phyloP scores from a whole-genome alignment of 345 rosid genomes.

The Eutrema heterophyllum region DNA sequence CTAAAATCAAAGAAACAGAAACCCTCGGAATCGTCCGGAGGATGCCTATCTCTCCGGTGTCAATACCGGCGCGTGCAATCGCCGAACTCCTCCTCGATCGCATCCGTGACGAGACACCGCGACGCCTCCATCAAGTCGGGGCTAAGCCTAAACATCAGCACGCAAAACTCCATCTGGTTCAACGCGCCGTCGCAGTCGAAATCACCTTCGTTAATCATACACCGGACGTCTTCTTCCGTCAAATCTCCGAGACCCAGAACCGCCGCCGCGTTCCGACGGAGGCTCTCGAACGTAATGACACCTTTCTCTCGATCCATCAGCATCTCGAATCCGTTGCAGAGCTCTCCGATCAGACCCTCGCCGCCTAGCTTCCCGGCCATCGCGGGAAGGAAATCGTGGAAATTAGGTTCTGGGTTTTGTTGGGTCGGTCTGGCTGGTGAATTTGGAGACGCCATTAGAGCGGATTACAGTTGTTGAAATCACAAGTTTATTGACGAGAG shows the following conservation, averaged over 20 bases:
- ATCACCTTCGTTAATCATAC: constrained; percentile 69
- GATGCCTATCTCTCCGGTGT: no score
- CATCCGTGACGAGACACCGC: constrained; percentile 50
- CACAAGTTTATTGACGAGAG: background rate
- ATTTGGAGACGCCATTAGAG: constrained; percentile 35
- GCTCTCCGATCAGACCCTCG: constrained; percentile 65
- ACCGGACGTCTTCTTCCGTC: constrained; percentile 61
- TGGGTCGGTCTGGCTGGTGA: constrained; percentile 25
- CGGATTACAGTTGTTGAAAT: background rate
- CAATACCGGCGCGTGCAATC: constrained; percentile 2
- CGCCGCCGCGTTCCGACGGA: constrained; percentile 56
- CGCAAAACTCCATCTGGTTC: constrained; percentile 90
- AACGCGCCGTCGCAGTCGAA: constrained; percentile 73
- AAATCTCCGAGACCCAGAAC: constrained; percentile 63
- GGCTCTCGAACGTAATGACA: constrained; percentile 67
- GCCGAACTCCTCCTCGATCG: constrained; percentile 44
- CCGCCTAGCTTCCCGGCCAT: constrained; percentile 84
- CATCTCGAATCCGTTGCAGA: constrained; percentile 78
- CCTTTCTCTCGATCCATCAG: constrained; percentile 64
- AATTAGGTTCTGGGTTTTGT: constrained; percentile 33
- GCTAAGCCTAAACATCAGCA: constrained; percentile 79
- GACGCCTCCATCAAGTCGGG: constrained; percentile 87
- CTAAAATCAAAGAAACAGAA: no score
- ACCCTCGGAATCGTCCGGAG: background rate
- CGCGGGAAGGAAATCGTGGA: constrained; percentile 64